Evolutionary conservation across 495 filamentous ascomycete species (phyloP).

Genomic region (Xylaria flabelliformis): DNA sequence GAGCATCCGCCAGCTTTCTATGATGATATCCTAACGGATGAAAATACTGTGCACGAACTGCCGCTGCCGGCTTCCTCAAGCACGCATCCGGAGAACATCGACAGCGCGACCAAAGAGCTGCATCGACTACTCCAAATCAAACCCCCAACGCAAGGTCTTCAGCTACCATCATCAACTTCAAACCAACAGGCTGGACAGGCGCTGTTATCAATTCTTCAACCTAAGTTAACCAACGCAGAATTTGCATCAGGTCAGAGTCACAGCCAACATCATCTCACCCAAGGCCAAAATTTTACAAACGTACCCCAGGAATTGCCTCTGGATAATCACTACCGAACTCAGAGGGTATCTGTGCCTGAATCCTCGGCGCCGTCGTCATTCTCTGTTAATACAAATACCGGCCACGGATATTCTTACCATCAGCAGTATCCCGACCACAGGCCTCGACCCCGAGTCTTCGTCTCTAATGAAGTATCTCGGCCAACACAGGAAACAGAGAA

Average conservation of each 20-base stretch:
- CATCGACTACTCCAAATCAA: conserved; percentile 70
- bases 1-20: conserved; percentile 34
- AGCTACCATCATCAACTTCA: conserved; percentile 35
- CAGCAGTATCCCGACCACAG: conserved; percentile 34
- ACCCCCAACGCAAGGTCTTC: conserved; percentile 53
- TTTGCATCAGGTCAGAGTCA: conserved; percentile 22
- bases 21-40: conserved; percentile 51
- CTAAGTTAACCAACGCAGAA: conserved; percentile 38
- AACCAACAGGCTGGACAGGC: conserved; percentile 49
- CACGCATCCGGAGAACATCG: conserved; percentile 37
- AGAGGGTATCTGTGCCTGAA: conserved; percentile 40
- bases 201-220: conserved; percentile 64
- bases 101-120: conserved; percentile 67
- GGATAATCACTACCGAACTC: conserved; percentile 46
- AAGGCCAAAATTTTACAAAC: conserved; percentile 48
- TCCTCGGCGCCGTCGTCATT: conserved; percentile 55
- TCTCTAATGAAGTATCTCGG: conserved; percentile 27
- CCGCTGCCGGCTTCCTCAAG: conserved; percentile 9
- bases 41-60: conserved; percentile 42
- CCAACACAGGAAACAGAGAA: conserved; percentile 27
- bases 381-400: conserved; percentile 42
- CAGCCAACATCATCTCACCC: conserved; percentile 45
- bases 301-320: conserved; percentile 43
- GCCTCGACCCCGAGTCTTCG: conserved; percentile 36
- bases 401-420: conserved; percentile 32